phyloP scores from a whole-genome alignment of 202 grass and related monocot genomes.

The Carex sylvatica region DNA sequence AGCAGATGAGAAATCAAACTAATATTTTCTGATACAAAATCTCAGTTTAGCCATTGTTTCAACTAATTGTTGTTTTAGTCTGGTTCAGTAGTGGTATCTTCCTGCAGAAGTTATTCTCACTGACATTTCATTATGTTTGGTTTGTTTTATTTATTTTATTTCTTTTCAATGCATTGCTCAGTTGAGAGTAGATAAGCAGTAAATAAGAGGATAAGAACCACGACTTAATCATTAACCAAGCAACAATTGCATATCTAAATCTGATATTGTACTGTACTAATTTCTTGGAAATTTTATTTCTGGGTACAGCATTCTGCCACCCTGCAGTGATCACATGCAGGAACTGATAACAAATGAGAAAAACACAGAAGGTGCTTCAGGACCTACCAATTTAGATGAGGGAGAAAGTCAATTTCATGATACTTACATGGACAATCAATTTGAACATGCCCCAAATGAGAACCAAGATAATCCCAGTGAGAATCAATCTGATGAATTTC shows the following conservation, averaged over 20 bases:
- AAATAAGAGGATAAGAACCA: not conserved
- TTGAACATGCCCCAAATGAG: not conserved
- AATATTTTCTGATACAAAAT: not conserved
- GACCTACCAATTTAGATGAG: not conserved
- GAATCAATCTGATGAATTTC: constrained; percentile 8
- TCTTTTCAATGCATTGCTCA: not conserved
- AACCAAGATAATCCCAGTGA: constrained; percentile 10
- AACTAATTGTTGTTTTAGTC: not conserved
- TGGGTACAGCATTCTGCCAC: not conserved
- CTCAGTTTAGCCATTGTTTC: not conserved
- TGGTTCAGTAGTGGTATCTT: not conserved
- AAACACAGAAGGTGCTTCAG: not conserved
- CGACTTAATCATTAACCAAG: not conserved
- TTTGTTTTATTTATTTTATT: not conserved
- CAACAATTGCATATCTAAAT: not conserved
- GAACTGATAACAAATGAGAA: constrained; percentile 13
- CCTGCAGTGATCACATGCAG: constrained; percentile 14
- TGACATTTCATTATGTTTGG: not conserved
- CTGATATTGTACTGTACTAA: not conserved
- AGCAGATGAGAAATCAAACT: not conserved
- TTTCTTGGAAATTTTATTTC: not conserved
- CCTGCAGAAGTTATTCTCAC: not conserved
- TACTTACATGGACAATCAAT: constrained; percentile 15
- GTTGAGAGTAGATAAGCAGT: not conserved
- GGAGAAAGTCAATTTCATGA: constrained; percentile 10